A percentile compares a stretch with the other conserved stretches of the same genome.
These are phyloP conservation scores for Ogataea haglerorum DNA, from an alignment of 805 yeast genomes.

Conservation along the genomic window DNA sequence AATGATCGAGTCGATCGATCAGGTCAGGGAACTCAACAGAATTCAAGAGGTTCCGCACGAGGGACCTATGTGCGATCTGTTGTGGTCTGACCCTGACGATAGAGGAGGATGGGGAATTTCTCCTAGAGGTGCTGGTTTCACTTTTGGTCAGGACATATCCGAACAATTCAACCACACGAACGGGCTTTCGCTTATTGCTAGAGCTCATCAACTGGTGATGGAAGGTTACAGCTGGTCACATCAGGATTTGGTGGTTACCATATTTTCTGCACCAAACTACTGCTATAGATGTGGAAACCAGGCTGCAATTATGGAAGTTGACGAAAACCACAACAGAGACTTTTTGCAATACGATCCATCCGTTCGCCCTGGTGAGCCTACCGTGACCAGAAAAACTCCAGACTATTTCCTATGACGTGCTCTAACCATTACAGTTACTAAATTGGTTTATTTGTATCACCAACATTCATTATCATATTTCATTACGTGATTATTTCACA, in stretches of 20 bases:
- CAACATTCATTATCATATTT: slow-evolving; percentile 8
- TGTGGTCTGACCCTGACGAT: slow-evolving; percentile 98
- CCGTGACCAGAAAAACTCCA: slow-evolving; percentile 94
- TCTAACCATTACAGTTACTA: slow-evolving; percentile 7
- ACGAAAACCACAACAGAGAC: slow-evolving; percentile 86
- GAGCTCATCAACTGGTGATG: slow-evolving; percentile 98
- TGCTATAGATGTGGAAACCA: slow-evolving; percentile 98
- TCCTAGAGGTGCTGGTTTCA: slow-evolving; percentile 98
- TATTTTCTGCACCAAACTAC: slow-evolving; percentile 93
- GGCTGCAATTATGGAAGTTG: slow-evolving; percentile 98
- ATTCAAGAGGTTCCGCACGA: slow-evolving; percentile 96
- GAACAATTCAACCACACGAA: slow-evolving; percentile 93
- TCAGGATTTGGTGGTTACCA: slow-evolving; percentile 90
- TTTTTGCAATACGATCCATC: slow-evolving; percentile 95
- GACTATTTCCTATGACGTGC: slow-evolving; percentile 77
- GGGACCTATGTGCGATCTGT: slow-evolving; percentile 94
- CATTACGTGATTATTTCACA: slow-evolving; percentile 42
- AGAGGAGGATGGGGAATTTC: slow-evolving; percentile 98
- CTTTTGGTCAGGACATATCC: slow-evolving; percentile 93
- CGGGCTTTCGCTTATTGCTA: slow-evolving; percentile 77
- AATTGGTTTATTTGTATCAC: slow-evolving; percentile 12
- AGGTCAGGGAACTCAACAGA: slow-evolving; percentile 85
- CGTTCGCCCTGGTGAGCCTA: slow-evolving; percentile 96
- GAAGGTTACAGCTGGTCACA: slow-evolving; percentile 96
- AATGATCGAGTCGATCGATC: slow-evolving; percentile 89